Base-by-base conservation (phyloP, 371 early-diverging fungal species). In the Batkoa obscura region DNA sequence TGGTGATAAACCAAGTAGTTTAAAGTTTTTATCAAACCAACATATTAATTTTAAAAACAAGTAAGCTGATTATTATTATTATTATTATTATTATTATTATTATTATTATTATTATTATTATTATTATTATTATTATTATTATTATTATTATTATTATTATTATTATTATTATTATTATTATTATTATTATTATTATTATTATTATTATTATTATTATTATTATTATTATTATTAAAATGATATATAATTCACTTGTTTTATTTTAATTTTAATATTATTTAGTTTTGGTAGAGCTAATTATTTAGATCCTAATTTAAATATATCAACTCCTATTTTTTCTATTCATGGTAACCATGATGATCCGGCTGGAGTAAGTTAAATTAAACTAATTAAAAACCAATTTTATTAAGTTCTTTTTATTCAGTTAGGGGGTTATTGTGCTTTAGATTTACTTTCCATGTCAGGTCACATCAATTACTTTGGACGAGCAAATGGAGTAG, bases 261-360 rank as follows among this genome's bases (percentile, higher is more conserved):
- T n/a, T n/a, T n/a, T n/a, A n/a, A n/a, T n/a, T n/a, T 9, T 55
- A 23, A 30, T 43, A 10, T 9, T 5, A 15, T 23, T 30, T 55
- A 66, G 69, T n/a, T 68, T 78, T 55, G 60, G 59, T 4, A 71
- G 63, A 2, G 86, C 86, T 34, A 98, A 97, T 62, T 90, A 86
- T 64, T 70, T 82, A 58, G 91, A 95, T 64, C 83, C 86, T 10
- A 93, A 97, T 62, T 62, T 84, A 32, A 92, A 92, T 58, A 73
- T 98, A 31, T 63, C 76, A 1, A 72, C 94, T 31, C 99, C 99
- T 0, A 77, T 98, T 0, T 93, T 97, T 64, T 80, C 92, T 0
- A 99, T 99, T 42, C 98, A 99, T 65, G 99, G 99, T 0, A 99
- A 99, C 71, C 99, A 99, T 63, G 99, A 99, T 64, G 99, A 98